Evolutionary conservation across 371 early-diverging fungal species (phyloP), one percentile per base, ranked within the genome.

Genomic region (Mortierella sp.): DNA sequence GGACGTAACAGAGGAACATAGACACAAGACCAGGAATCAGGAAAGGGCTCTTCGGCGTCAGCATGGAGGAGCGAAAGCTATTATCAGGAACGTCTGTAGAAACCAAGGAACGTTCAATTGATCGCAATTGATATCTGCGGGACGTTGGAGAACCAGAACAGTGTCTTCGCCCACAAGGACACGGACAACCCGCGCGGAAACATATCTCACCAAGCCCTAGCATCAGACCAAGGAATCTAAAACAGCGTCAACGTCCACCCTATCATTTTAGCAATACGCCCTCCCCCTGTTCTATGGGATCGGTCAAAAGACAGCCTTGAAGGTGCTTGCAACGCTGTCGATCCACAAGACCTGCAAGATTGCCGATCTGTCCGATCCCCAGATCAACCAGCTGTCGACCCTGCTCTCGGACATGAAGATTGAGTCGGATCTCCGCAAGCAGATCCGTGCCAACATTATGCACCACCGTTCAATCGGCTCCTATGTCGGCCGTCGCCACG

Each of bases 211-310:
- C 53, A 58, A 31, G 7, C n/a, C 1, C n/a, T n/a, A 22, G 24
- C 9, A 58, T 37, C 16, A 16, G 31, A 58, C 6, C 14, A 1
- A 2, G 34, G 31, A 13, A 5, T 61, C 39, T 53, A 64, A 43
- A 31, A 63, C 16, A 61, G 72, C 50, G 58, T 31, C 24, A 34
- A 61, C 37, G 7, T 52, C 26, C 40, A 4, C 52, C 31, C 13
- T 16, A 55, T 63, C 45, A 52, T 9, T 9, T 16, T 75, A 83
- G 79, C 79, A 82, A 82, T 82, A 77, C 24, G 88, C 88, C 40
- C 91, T 98, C 53, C 94, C 95, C 61, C 92, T 94, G 74, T 96
- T 98, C 84, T 97, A 97, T 80, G 98, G 98, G 61, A 95, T 98
- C 77, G 98, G 98, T 19, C 92, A 90, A 64, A 87, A 89, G 55